These are phyloP conservation scores for Colletotrichum godetiae DNA, from an alignment of 2,329 filamentous ascomycete genomes.

Conservation along the genomic window DNA sequence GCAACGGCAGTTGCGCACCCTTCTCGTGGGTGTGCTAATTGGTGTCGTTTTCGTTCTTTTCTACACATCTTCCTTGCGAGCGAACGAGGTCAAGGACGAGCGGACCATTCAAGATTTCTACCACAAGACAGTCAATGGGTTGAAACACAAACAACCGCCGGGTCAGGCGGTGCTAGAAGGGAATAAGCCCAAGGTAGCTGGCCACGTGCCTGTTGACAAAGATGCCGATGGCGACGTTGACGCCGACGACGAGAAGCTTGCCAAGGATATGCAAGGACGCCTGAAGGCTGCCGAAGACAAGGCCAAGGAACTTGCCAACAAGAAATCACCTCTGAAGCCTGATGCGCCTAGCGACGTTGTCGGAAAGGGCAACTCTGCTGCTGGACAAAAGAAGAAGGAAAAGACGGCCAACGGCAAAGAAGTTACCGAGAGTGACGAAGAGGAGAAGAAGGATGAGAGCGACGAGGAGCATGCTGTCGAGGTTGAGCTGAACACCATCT, in stretches of 20 bases:
- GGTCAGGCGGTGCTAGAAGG: constrained; percentile 54
- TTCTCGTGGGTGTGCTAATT: constrained; percentile 73
- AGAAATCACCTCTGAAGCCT: constrained; percentile 71
- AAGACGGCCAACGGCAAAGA: constrained; percentile 59
- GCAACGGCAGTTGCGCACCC: constrained; percentile 74
- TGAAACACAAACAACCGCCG: constrained; percentile 44
- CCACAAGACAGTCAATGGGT: constrained; percentile 67
- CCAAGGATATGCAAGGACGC: constrained; percentile 67
- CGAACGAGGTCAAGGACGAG: constrained; percentile 58
- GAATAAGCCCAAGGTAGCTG: constrained; percentile 50
- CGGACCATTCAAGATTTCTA: constrained; percentile 66
- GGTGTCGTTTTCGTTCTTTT: constrained; percentile 77
- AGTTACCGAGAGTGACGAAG: constrained; percentile 44
- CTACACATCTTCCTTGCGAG: constrained; percentile 72
- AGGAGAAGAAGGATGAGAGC: constrained; percentile 58
- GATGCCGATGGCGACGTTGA: constrained; percentile 67
- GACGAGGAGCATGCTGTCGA: constrained; percentile 74
- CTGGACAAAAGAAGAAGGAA: constrained; percentile 62
- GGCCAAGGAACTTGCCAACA: constrained; percentile 75
- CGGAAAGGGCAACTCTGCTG: constrained; percentile 68
- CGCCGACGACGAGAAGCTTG: constrained; percentile 65
- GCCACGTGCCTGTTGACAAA: constrained; percentile 57
- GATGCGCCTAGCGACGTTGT: constrained; percentile 68
- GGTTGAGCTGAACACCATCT: constrained; percentile 78
- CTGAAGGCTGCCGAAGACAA: constrained; percentile 76